phyloP scores from a whole-genome alignment of 495 filamentous ascomycete genomes.

The Xylaria grammica region DNA sequence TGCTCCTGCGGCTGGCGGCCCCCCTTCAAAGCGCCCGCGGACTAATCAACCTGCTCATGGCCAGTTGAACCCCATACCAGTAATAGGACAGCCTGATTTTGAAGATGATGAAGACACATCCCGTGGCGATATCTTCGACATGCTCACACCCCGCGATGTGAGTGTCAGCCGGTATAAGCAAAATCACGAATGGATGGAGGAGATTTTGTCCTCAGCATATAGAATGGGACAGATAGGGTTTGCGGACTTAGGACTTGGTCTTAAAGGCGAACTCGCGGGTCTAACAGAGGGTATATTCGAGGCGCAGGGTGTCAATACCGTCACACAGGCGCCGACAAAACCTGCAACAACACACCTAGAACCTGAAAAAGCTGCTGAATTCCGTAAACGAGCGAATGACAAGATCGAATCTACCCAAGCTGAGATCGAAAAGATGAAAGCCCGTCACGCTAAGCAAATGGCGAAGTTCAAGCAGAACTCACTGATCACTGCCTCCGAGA shows the following conservation, averaged over 20 bases:
- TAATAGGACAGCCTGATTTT: constrained; percentile 54
- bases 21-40: constrained; percentile 52
- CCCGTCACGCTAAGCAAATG: constrained; percentile 74
- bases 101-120: constrained; percentile 91
- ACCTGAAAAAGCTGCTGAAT: constrained; percentile 71
- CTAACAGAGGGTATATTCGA: constrained; percentile 80
- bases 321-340: constrained; percentile 50
- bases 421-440: constrained; percentile 83
- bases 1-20: constrained; percentile 41
- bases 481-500: constrained; percentile 67
- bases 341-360: constrained; percentile 66
- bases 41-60: constrained; percentile 37
- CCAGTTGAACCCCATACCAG: constrained; percentile 32
- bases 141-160: constrained; percentile 85
- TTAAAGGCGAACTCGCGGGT: constrained; percentile 80
- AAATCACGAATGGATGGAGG: constrained; percentile 99
- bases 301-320: constrained; percentile 63
- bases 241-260: constrained; percentile 82
- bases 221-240: constrained; percentile 82
- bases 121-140: constrained; percentile 84
- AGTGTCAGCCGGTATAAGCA: constrained; percentile 84
- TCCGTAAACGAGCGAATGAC: constrained; percentile 72
- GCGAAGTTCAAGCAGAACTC: constrained; percentile 72
- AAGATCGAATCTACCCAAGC: constrained; percentile 68
- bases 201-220: constrained; percentile 89